Base-by-base conservation (phyloP, 2,329 filamentous ascomycete genomes). In the Shiraia sp. region DNA sequence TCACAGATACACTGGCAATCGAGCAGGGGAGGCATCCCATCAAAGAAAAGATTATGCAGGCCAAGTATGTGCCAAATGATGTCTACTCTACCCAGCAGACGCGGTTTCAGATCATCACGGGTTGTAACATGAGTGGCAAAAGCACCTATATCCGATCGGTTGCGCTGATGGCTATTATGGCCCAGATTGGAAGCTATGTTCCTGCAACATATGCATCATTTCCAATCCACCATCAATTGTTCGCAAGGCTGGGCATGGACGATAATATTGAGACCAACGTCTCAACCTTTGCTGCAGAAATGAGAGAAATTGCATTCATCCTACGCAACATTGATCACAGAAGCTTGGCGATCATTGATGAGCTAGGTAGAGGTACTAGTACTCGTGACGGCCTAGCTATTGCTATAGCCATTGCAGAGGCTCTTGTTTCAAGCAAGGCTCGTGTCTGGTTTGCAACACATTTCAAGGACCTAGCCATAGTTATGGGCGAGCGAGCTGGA, bases 61-160 rank as follows among this genome's bases (percentile, higher is more conserved):
- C 79, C 32, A 82, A 80, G 15, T 95, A 88, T 61, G 76, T 97
- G 3, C 88, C 93, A 0, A 97, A 97, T 51, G 91, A 97, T 59
- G 88, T 91, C 19, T 97, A 91, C 58, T 86, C 89, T 2, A 87
- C 85, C 0, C 79, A 86, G 24, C 84, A 92, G 46, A 83, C 84
- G 25, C 83, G 91, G 1, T 95, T 96, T 59, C 91, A 97, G 53
- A 87, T 97, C 47, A 85, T 99, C 49, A 97, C 92, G 0, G 92
- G 93, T 3, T 95, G 89, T 66, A 99, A 99, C 58, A 99, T 99
- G 93, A 95, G 90, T 56, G 93, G 66, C 1, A 99, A 97, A 67
- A 95, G 88, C 51, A 99, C 91, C 0, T 97, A 96, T 61, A 96
- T 97, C 49, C 83, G 90, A 35, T 86, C 87, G 2, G 77, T 95